A percentile compares a stretch with the other conserved stretches of the same genome.
Evolutionary conservation across 441 rosid genomes (phyloP).

Genomic region (Isatis lusitanica): DNA sequence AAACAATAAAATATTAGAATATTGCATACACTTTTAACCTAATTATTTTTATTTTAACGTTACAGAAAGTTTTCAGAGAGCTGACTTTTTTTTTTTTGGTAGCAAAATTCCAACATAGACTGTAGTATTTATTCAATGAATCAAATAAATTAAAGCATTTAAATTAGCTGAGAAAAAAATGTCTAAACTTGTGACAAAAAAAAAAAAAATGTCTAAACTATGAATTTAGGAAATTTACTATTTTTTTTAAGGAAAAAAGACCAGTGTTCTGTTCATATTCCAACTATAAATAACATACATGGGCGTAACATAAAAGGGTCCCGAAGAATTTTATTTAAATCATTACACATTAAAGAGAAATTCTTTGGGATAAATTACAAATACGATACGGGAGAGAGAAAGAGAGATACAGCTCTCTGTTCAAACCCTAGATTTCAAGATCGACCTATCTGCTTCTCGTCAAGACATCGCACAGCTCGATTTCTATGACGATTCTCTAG

Average conservation of each 20-base stretch:
- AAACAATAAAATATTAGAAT: neutral
- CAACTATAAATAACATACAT: neutral
- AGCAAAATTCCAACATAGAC: no score
- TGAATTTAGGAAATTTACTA: neutral
- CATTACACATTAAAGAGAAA: neutral
- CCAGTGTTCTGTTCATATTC: neutral
- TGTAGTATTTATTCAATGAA: no score
- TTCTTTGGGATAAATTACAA: neutral
- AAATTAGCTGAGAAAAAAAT: neutral
- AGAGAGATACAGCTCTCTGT: neutral
- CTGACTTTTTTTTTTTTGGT: no score
- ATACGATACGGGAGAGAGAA: neutral
- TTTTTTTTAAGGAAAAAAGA: neutral
- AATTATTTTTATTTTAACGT: no score
- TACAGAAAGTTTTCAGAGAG: no score
- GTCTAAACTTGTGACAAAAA: no score
- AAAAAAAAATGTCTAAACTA: neutral
- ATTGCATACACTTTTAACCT: neutral
- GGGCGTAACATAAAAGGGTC: neutral
- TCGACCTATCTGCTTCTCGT: conserved; percentile 25
- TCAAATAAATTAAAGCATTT: no score
- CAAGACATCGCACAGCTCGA: conserved; percentile 13
- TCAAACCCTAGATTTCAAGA: conserved; percentile 35
- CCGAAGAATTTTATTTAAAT: neutral
- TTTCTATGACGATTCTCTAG: neutral